Evolutionary conservation across 352 stramenopile genomes (phyloP).

Genomic region (Blastocystis sp.): DNA sequence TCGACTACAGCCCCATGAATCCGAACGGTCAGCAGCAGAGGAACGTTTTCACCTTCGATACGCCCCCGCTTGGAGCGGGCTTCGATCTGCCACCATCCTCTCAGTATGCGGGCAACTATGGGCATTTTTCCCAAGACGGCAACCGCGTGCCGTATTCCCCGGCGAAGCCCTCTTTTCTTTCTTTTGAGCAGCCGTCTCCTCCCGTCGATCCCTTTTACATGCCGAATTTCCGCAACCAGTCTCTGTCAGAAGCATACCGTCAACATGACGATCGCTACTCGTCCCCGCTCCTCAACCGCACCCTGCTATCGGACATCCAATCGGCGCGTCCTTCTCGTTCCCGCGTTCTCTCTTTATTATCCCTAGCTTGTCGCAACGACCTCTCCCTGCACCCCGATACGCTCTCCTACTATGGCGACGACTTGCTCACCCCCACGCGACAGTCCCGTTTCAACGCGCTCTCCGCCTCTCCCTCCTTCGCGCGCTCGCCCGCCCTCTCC

Average conservation of each 20-base stretch:
- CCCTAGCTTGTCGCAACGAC: too few species aligned
- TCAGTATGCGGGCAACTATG: not conserved
- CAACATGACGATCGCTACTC: not conserved
- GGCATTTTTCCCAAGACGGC: not conserved
- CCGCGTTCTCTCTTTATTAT: not conserved
- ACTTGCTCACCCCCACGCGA: not conserved
- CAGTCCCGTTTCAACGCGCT: not conserved
- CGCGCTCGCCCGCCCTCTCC: not conserved
- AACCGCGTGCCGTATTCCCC: not conserved
- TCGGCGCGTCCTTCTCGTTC: not conserved
- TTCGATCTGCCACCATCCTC: not conserved
- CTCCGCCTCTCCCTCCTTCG: not conserved
- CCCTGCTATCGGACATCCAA: not conserved
- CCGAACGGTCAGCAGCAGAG: not conserved
- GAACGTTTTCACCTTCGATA: not conserved
- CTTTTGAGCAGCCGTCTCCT: not conserved
- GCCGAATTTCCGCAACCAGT: conserved; percentile 30
- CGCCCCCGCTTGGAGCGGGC: not conserved
- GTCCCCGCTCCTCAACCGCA: not conserved
- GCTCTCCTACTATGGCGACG: not conserved
- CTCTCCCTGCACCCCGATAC: not conserved
- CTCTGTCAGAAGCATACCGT: not conserved
- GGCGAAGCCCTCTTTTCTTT: not conserved
- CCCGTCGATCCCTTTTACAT: conserved; percentile 37
- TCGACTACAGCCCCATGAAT: not conserved